A percentile compares a stretch with the other conserved stretches of the same genome.
phyloP scores from a whole-genome alignment of 129 eudicot species.

The Calendula officinalis region DNA sequence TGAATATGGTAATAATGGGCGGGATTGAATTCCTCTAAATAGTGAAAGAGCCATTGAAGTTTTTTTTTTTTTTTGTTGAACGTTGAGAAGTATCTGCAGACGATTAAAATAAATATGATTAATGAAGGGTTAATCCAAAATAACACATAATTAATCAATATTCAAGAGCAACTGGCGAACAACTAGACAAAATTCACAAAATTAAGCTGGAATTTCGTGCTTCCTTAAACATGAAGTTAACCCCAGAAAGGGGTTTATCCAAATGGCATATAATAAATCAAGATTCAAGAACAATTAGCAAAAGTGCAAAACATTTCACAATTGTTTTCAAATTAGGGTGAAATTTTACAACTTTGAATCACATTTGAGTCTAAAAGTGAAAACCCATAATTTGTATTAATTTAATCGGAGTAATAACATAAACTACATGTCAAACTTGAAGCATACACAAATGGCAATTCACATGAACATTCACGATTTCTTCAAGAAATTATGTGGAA shows the following conservation, averaged over 20 bases:
- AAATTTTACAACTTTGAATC: not conserved
- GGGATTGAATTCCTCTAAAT: constrained; percentile 58
- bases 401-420: not conserved
- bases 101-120: constrained; percentile 8
- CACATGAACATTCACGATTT: constrained; percentile 2
- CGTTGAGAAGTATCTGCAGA: constrained; percentile 27
- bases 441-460: not conserved
- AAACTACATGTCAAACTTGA: constrained; percentile 2
- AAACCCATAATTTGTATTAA: no score
- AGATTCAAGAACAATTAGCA: constrained; percentile 8
- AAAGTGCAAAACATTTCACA: not conserved
- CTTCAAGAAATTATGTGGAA: not conserved
- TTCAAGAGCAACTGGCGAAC: not conserved
- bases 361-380: no score
- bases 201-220: not conserved
- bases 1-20: constrained; percentile 52
- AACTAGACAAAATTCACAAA: not conserved
- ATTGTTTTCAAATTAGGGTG: not conserved
- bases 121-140: not conserved
- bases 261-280: not conserved
- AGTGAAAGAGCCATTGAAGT: constrained; percentile 58
- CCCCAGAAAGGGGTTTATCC: no score
- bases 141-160: not conserved
- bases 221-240: no score
- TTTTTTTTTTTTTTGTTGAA: not conserved